These are phyloP conservation scores for Aspergillus ochraceus DNA, from an alignment of 2,329 filamentous ascomycete species.

Conservation along the genomic window DNA sequence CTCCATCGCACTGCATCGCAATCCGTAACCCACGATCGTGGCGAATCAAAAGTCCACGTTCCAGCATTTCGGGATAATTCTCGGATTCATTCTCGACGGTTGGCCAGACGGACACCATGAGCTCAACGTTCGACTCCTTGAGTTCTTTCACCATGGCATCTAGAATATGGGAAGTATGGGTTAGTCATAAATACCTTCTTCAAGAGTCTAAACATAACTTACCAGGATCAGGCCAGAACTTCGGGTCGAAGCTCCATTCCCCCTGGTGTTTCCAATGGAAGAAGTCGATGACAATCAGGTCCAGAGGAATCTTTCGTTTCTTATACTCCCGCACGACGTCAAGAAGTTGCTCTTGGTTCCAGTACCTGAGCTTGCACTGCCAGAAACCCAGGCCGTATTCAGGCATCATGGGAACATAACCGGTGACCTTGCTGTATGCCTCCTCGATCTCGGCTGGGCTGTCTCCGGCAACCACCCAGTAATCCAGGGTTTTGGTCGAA, in stretches of 20 bases:
- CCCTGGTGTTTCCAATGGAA: slow-evolving; percentile 69
- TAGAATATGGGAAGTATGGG: slow-evolving; percentile 8
- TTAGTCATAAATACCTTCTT: background rate
- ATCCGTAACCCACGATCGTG: slow-evolving; percentile 60
- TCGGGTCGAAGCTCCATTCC: slow-evolving; percentile 66
- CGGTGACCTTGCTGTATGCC: slow-evolving; percentile 58
- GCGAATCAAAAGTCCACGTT: slow-evolving; percentile 60
- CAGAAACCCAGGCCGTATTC: slow-evolving; percentile 68
- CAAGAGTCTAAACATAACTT: slow-evolving; percentile 11
- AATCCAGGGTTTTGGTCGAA: slow-evolving; percentile 60
- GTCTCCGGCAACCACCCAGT: slow-evolving; percentile 63
- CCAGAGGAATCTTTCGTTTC: slow-evolving; percentile 56
- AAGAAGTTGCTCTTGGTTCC: slow-evolving; percentile 64
- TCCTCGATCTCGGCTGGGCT: slow-evolving; percentile 57
- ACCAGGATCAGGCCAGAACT: slow-evolving; percentile 65
- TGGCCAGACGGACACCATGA: slow-evolving; percentile 71
- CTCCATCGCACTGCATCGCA: slow-evolving; percentile 59
- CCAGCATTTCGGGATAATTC: slow-evolving; percentile 63
- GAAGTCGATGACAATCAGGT: slow-evolving; percentile 67
- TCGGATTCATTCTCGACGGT: slow-evolving; percentile 61
- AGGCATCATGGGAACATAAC: slow-evolving; percentile 65
- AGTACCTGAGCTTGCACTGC: slow-evolving; percentile 68
- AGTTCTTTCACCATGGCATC: slow-evolving; percentile 66
- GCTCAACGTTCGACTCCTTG: slow-evolving; percentile 58
- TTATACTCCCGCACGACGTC: slow-evolving; percentile 61